These are phyloP conservation scores for Mycena pura DNA, from an alignment of 768 basidiomycete genomes.

Conservation along the genomic window DNA sequence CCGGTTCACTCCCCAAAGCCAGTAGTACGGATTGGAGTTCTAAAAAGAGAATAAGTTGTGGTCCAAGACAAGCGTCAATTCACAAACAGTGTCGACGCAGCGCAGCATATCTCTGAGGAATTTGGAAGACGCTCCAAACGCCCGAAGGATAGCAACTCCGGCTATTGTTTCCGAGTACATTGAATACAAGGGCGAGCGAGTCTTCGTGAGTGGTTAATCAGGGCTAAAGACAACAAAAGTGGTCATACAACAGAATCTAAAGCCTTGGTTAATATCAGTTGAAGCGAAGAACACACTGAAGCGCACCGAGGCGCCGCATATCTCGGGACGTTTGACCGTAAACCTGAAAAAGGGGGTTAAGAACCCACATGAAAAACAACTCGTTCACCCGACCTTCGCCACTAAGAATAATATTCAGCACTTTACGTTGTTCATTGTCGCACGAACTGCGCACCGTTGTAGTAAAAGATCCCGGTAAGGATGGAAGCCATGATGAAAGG, in stretches of 20 bases:
- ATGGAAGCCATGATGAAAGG: slow-evolving; percentile 72
- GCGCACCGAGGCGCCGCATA: slow-evolving; percentile 77
- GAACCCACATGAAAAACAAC: no score
- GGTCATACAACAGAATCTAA: slow-evolving; percentile 47
- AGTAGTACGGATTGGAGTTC: slow-evolving; percentile 79
- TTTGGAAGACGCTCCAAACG: slow-evolving; percentile 89
- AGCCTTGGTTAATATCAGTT: background rate
- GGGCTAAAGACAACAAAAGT: background rate
- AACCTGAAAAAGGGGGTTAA: slow-evolving; percentile 27
- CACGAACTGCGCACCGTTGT: slow-evolving; percentile 59
- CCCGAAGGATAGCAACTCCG: slow-evolving; percentile 76
- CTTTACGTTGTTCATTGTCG: background rate
- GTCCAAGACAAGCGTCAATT: background rate
- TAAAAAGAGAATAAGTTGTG: slow-evolving; percentile 23
- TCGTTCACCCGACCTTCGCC: slow-evolving; percentile 41
- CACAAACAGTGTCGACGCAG: slow-evolving; percentile 77
- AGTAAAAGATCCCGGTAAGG: slow-evolving; percentile 69
- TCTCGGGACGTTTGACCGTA: slow-evolving; percentile 90
- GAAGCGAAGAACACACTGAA: background rate
- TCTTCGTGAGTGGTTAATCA: slow-evolving; percentile 18
- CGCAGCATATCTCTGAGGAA: slow-evolving; percentile 85
- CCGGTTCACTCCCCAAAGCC: slow-evolving; percentile 94
- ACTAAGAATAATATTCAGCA: slow-evolving; percentile 29
- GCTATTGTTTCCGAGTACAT: slow-evolving; percentile 65
- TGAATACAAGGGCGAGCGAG: slow-evolving; percentile 54